A percentile compares a stretch with the other conserved stretches of the same genome.
phyloP scores from a whole-genome alignment of 805 yeast genomes.

The Candida patagonica region DNA sequence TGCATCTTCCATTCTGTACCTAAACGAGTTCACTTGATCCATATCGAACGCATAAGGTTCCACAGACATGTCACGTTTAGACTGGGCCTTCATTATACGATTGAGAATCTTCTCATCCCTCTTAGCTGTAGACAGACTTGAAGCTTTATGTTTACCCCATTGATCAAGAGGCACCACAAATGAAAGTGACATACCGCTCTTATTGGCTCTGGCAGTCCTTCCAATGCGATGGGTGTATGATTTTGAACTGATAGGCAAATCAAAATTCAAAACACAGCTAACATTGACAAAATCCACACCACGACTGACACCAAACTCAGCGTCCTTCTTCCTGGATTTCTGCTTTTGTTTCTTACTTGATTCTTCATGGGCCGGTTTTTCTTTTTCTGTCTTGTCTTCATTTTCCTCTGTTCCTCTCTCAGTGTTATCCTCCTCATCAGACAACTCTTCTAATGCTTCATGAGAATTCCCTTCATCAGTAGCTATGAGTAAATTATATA shows the following conservation, averaged over 20 bases:
- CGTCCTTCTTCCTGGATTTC: slow-evolving; percentile 37
- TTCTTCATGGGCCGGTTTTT: slow-evolving; percentile 8
- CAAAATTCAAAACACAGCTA: slow-evolving; percentile 93
- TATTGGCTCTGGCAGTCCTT: slow-evolving; percentile 96
- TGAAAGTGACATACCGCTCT: slow-evolving; percentile 87
- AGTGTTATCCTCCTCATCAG: slow-evolving; percentile 20
- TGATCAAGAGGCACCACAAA: slow-evolving; percentile 79
- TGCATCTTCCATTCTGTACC: slow-evolving; percentile 95
- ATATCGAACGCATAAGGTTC: slow-evolving; percentile 83
- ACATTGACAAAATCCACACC: slow-evolving; percentile 96
- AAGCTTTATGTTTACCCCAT: slow-evolving; percentile 81
- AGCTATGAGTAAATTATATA: slow-evolving; percentile 80
- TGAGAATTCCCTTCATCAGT: slow-evolving; percentile 77
- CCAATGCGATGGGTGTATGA: slow-evolving; percentile 92
- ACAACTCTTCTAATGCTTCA: slow-evolving; percentile 41
- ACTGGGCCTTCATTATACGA: slow-evolving; percentile 69
- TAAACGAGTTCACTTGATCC: slow-evolving; percentile 88
- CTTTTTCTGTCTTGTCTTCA: slow-evolving; percentile 13
- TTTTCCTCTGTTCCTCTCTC: slow-evolving; percentile 20
- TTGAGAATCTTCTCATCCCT: slow-evolving; percentile 79
- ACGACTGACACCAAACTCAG: slow-evolving; percentile 89
- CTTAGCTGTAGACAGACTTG: slow-evolving; percentile 59
- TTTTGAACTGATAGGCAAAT: slow-evolving; percentile 80
- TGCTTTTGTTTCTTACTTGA: slow-evolving; percentile 15
- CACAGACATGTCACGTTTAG: slow-evolving; percentile 29